Percentiles rank a stretch among this genome's conserved stretches.
Evolutionary conservation across 2,329 filamentous ascomycete genomes (phyloP).

Genomic region (Hypocreales sp.): DNA sequence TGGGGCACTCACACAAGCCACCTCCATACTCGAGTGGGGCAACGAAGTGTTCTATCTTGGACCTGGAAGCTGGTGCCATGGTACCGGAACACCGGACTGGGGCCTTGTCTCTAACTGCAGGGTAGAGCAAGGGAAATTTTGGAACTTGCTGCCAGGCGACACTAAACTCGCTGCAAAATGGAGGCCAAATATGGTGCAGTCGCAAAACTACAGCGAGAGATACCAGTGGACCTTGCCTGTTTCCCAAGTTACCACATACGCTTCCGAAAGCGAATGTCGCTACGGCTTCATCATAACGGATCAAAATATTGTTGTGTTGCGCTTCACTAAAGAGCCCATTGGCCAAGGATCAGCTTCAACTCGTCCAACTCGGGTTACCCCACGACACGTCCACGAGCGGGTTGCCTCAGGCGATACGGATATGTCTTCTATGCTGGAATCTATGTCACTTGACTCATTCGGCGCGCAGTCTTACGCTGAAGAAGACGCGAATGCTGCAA

Average conservation of each 20-base stretch:
- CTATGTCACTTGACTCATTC: conserved; percentile 1
- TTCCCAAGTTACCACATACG: background rate
- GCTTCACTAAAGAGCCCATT: background rate
- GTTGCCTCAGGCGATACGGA: conserved; percentile 1
- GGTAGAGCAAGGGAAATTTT: background rate
- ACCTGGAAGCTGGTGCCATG: conserved; percentile 1
- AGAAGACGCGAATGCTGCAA: conserved; percentile 1
- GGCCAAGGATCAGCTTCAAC: background rate
- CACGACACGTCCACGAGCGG: too few relatives aligned
- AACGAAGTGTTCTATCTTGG: background rate
- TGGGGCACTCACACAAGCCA: background rate
- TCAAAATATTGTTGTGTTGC: background rate
- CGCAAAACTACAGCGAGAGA: background rate
- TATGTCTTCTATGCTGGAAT: background rate
- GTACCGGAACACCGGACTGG: background rate
- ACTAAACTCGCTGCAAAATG: conserved; percentile 1
- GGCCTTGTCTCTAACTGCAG: background rate
- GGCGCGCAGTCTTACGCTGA: conserved; percentile 1
- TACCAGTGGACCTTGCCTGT: background rate
- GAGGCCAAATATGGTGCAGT: background rate
- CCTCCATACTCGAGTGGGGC: background rate
- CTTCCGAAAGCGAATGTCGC: conserved; percentile 1
- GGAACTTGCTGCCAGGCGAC: conserved; percentile 1
- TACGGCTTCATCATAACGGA: conserved; percentile 1
- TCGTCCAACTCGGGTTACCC: background rate